These are phyloP conservation scores for Nepenthes mirabilis DNA, from an alignment of 148 eudicot genomes.

Conservation along the genomic window DNA sequence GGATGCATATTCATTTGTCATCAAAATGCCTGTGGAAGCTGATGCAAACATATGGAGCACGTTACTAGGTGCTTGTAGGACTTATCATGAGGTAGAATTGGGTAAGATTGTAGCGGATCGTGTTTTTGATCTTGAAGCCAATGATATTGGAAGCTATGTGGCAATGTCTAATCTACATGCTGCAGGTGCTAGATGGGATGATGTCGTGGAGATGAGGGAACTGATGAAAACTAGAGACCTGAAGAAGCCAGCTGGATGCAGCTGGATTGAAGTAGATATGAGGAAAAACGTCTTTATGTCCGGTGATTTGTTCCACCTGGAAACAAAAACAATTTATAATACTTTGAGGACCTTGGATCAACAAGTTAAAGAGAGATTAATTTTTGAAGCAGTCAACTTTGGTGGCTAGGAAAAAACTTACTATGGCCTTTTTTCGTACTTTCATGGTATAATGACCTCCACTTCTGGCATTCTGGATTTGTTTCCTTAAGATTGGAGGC, in stretches of 20 bases:
- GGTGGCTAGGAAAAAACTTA: background rate
- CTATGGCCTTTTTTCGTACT: background rate
- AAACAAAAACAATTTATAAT: conserved; percentile 14
- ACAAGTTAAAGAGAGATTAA: conserved; percentile 21
- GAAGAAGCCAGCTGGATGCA: conserved; percentile 42
- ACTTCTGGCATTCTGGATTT: no score
- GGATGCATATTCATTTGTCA: conserved; percentile 41
- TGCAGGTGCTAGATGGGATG: conserved; percentile 59
- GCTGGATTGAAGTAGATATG: conserved; percentile 47
- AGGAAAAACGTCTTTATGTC: conserved; percentile 25
- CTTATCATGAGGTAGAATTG: conserved; percentile 42
- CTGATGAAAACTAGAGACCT: conserved; percentile 36
- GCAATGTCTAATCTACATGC: conserved; percentile 65
- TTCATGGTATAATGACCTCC: no score
- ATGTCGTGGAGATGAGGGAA: conserved; percentile 47
- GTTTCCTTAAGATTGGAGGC: no score
- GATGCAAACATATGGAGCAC: conserved; percentile 53
- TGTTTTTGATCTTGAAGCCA: conserved; percentile 24
- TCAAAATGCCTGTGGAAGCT: conserved; percentile 47
- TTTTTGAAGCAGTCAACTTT: background rate
- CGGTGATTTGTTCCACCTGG: conserved; percentile 29
- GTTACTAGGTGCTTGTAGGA: conserved; percentile 52
- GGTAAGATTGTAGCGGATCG: conserved; percentile 40
- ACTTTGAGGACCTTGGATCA: conserved; percentile 19
- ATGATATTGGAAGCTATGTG: conserved; percentile 44